Percentiles rank a stretch among this genome's conserved stretches.
Conservation (phyloP, 768 basidiomycete genomes). For the Candolleomyces aberdarensis region DNA sequence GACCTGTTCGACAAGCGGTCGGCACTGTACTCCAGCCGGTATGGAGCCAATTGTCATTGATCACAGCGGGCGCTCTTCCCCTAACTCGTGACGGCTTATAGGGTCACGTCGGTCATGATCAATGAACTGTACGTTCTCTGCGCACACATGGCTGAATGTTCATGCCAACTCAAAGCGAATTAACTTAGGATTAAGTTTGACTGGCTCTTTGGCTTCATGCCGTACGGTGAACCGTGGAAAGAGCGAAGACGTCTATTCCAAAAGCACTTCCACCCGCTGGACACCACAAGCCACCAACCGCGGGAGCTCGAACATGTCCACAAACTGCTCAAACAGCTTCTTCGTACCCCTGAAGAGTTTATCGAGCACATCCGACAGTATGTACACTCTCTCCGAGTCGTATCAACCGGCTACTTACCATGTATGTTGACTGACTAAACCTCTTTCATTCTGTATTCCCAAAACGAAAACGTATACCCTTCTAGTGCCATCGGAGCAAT, state of each 20-base stretch:
- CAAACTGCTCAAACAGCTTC: constrained; percentile 37
- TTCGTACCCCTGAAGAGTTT: constrained; percentile 37
- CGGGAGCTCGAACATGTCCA: constrained; percentile 42
- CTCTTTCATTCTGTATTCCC: not conserved
- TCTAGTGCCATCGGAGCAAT: constrained; percentile 33
- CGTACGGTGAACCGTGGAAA: constrained; percentile 16
- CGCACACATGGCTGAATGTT: not conserved
- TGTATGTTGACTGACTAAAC: not conserved
- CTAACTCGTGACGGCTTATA: not conserved
- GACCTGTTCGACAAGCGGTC: constrained; percentile 41
- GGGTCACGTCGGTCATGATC: constrained; percentile 8
- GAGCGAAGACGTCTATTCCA: constrained; percentile 34
- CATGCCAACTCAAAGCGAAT: not conserved
- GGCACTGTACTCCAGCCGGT: constrained; percentile 32
- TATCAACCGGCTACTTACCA: too few relatives aligned
- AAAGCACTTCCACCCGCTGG: constrained; percentile 43
- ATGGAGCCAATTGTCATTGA: not conserved
- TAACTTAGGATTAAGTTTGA: constrained; percentile 11
- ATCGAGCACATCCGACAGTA: constrained; percentile 45
- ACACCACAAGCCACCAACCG: constrained; percentile 39
- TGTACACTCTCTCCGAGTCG: constrained; percentile 9
- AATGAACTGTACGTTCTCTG: constrained; percentile 11
- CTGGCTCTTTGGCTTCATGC: constrained; percentile 18
- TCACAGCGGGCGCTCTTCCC: not conserved
- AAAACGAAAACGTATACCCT: not conserved